Evolutionary conservation across 495 filamentous ascomycete genomes (phyloP).

Genomic region (Daldinia loculata): DNA sequence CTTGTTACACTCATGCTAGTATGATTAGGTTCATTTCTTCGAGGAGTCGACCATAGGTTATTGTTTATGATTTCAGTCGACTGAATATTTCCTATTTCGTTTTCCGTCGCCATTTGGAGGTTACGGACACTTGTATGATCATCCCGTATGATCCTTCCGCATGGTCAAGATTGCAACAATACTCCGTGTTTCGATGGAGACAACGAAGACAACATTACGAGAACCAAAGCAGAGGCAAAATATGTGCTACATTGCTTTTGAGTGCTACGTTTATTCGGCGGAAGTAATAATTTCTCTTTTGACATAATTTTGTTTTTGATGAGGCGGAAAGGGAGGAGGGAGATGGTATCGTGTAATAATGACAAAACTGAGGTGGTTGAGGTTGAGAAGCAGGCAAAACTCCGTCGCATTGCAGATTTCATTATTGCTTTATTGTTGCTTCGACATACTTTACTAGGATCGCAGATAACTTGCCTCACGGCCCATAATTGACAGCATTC

Average conservation of each 20-base stretch:
- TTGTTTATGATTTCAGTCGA: not conserved
- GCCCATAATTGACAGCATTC: not conserved
- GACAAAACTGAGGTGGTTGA: not conserved
- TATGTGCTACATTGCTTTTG: not conserved
- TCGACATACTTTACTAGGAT: constrained; percentile 1
- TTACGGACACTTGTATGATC: constrained; percentile 4
- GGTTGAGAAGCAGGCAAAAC: not conserved
- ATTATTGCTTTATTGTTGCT: not conserved
- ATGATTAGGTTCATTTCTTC: constrained; percentile 44
- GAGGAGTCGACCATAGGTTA: constrained; percentile 36
- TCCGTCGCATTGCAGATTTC: not conserved
- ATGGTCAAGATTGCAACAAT: constrained; percentile 3
- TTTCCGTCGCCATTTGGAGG: constrained; percentile 8
- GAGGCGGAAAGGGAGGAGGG: not conserved
- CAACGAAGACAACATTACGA: not conserved
- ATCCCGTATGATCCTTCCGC: constrained; percentile 2
- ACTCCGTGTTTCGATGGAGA: not conserved
- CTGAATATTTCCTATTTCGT: constrained; percentile 13
- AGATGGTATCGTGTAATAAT: not conserved
- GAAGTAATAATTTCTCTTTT: constrained; percentile 5
- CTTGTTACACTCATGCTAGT: constrained; percentile 32
- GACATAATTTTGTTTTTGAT: constrained; percentile 3
- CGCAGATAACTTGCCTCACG: not conserved
- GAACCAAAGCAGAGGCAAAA: not conserved
- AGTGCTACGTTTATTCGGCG: not conserved